These are phyloP conservation scores for Thymus mandschuricus DNA, from an alignment of 257 asterid genomes.

Conservation along the genomic window DNA sequence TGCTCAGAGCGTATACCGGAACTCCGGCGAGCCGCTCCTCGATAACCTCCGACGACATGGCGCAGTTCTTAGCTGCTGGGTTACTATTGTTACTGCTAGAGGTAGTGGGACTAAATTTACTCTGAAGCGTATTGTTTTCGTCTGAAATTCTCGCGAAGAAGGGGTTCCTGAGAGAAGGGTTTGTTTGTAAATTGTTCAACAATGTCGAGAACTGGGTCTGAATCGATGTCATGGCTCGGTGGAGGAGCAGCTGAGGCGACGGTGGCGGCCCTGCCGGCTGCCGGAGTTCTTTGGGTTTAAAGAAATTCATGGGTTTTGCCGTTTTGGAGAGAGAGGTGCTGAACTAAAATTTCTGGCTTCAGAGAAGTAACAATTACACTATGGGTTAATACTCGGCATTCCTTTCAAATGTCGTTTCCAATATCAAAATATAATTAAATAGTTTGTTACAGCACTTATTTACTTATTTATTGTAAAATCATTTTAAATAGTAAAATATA, in stretches of 20 bases:
- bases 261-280: conserved; percentile 37
- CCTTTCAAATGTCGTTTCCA: no score
- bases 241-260: conserved; percentile 52
- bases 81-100: background rate
- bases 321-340: background rate
- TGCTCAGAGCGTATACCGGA: conserved; percentile 82
- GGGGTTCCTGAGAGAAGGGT: conserved; percentile 38
- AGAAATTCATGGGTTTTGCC: conserved; percentile 49
- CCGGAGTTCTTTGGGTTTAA: conserved; percentile 47
- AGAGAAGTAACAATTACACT: no score
- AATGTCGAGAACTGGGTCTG: conserved; percentile 66
- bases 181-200: conserved; percentile 41
- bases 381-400: no score
- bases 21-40: conserved; percentile 89
- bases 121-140: conserved; percentile 25
- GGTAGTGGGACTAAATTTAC: conserved; percentile 2
- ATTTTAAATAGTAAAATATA: no score
- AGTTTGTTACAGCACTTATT: no score
- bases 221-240: conserved; percentile 59
- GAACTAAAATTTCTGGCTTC: no score
- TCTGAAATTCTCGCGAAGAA: conserved; percentile 51
- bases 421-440: no score
- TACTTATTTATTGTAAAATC: no score
- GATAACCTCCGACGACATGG: conserved; percentile 56
- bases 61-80: conserved; percentile 22